Evolutionary conservation across 2,329 filamentous ascomycete species (phyloP), one percentile per base, ranked within the genome.

Genomic region (Elsinoe australis): DNA sequence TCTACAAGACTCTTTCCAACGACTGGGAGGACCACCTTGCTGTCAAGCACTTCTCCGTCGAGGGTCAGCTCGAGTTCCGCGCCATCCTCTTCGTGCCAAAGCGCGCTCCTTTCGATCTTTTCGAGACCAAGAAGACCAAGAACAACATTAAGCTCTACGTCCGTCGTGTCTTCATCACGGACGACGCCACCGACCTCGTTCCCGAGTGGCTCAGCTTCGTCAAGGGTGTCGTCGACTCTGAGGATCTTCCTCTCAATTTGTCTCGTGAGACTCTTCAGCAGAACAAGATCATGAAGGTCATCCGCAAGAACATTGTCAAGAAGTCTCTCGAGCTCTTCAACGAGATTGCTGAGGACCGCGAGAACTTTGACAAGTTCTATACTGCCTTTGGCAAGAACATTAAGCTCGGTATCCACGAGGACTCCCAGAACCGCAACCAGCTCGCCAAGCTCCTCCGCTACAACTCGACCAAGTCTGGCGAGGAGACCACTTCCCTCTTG

Each of bases 221-320:
- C 82, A 98, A 98, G 86, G 92, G 92, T 84, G 92, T 98, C 63
- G 92, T 98, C 71, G 92, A 98, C 76, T 98, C 92, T 64, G 92
- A 98, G 81, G 92, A 98, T 71, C 85, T 98, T 55, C 92, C 92
- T 62, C 85, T 98, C 71, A 98, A 98, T 83, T 74, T 98, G 76
- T 96, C 92, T 66, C 92, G 92, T 85, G 92, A 98, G 83, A 96
- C 90, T 51, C 87, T 98, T 44, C 92, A 98, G 77, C 92, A 96
- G 80, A 98, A 96, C 86, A 96, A 96, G 88, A 98, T 98, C 80
- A 96, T 96, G 92, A 96, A 96, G 85, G 92, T 96, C 72, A 96
- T 96, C 82, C 94, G 94, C 83, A 98, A 98, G 88, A 98, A 98
- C 84, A 95, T 98, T 58, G 89, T 98, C 80, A 98, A 96, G 89